Conservation (phyloP, 176 grass and related monocot genomes). For the Oryza longistaminata region DNA sequence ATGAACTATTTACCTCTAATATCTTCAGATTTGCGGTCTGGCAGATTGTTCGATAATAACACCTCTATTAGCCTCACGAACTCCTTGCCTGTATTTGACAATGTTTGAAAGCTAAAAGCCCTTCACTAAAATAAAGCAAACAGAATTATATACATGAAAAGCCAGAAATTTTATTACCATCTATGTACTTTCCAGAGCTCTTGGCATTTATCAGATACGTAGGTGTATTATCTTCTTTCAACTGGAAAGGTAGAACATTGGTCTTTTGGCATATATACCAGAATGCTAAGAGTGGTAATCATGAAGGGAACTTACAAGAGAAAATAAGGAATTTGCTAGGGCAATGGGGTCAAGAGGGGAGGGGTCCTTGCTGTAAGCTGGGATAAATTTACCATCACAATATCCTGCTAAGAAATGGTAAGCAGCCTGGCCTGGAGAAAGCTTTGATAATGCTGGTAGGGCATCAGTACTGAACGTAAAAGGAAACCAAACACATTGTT, state of each 20-base stretch:
- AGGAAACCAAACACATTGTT: constrained; percentile 1
- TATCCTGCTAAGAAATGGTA: constrained; percentile 96
- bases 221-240: constrained; percentile 66
- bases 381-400: constrained; percentile 76
- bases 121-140: constrained; percentile 15
- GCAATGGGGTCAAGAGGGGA: constrained; percentile 61
- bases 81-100: constrained; percentile 51
- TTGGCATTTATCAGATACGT: constrained; percentile 81
- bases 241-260: constrained; percentile 48
- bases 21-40: constrained; percentile 36
- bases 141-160: constrained; percentile 21
- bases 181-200: constrained; percentile 51
- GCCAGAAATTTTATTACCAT: constrained; percentile 43
- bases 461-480: constrained; percentile 58
- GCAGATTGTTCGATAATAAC: constrained; percentile 38
- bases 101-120: background rate
- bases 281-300: background rate
- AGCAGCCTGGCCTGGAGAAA: constrained; percentile 77
- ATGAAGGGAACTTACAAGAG: constrained; percentile 37
- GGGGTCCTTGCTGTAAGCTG: constrained; percentile 59
- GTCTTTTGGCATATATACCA: background rate
- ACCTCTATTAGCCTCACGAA: constrained; percentile 52
- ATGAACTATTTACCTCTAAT: constrained; percentile 57
- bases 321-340: constrained; percentile 64
- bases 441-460: constrained; percentile 56